Conservation (phyloP, 129 eudicot genomes). For the Ambrosia trifida region DNA sequence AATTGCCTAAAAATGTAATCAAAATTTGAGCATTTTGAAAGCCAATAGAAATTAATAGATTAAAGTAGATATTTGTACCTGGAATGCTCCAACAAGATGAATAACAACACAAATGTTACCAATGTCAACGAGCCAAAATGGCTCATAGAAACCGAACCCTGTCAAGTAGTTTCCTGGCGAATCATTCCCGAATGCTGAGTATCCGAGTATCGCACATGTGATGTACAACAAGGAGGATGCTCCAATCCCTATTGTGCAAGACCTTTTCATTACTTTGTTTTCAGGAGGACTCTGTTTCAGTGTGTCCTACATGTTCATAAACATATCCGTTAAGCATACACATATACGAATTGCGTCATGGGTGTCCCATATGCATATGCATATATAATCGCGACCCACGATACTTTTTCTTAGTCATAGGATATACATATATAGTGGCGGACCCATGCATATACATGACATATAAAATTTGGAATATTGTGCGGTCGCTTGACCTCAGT, state of each 20-base stretch:
- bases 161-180: constrained; percentile 45
- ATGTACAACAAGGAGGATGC: constrained; percentile 32
- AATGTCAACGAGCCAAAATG: constrained; percentile 41
- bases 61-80: constrained; percentile 26
- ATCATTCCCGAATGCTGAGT: constrained; percentile 36
- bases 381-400: too few relatives aligned
- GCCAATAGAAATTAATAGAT: background rate
- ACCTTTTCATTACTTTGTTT: constrained; percentile 43
- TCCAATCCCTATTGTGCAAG: constrained; percentile 23
- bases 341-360: background rate
- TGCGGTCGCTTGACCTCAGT: too few relatives aligned
- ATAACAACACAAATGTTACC: constrained; percentile 40
- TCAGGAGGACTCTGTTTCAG: constrained; percentile 42
- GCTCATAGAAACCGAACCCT: constrained; percentile 44
- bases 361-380: background rate
- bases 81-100: constrained; percentile 47
- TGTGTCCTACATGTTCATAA: constrained; percentile 35
- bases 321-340: background rate
- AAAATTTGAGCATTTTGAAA: background rate
- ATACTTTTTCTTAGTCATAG: too few relatives aligned
- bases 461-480: too few relatives aligned
- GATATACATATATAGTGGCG: too few relatives aligned
- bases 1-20: constrained; percentile 37
- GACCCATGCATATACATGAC: too few relatives aligned
- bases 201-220: constrained; percentile 36